Evolutionary conservation across 371 early-diverging fungal genomes (phyloP).

Genomic region (Mycotypha africana): DNA sequence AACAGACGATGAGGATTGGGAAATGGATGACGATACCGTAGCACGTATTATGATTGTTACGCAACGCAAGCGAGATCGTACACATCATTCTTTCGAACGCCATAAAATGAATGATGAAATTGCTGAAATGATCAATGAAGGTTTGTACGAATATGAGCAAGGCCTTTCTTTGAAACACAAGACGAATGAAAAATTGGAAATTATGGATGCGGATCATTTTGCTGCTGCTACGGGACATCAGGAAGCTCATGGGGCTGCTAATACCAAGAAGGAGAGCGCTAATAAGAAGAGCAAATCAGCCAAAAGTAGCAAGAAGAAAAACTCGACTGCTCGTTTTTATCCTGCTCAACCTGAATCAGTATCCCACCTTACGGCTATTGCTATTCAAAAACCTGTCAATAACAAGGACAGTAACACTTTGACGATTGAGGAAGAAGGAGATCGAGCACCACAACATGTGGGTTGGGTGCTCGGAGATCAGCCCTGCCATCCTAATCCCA

Average conservation of each 20-base stretch:
- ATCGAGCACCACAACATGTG: constrained; percentile 83
- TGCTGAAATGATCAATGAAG: constrained; percentile 92
- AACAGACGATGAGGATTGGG: constrained; percentile 57
- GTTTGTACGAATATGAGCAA: constrained; percentile 82
- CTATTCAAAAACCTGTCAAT: constrained; percentile 1
- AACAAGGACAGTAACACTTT: background rate
- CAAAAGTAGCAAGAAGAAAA: constrained; percentile 23
- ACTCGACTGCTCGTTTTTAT: constrained; percentile 57
- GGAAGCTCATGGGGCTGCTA: no score
- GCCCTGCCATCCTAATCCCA: constrained; percentile 40
- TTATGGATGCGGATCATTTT: constrained; percentile 62
- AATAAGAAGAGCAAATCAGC: background rate
- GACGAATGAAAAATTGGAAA: constrained; percentile 56
- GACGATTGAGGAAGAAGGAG: constrained; percentile 51
- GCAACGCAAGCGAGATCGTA: constrained; percentile 71
- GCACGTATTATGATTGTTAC: constrained; percentile 90
- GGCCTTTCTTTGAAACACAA: constrained; percentile 45
- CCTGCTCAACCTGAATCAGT: constrained; percentile 51
- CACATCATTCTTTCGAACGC: constrained; percentile 74
- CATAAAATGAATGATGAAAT: constrained; percentile 81
- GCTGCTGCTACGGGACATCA: constrained; percentile 28
- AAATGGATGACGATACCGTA: constrained; percentile 85
- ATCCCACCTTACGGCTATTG: constrained; percentile 29
- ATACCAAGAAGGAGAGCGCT: no score
- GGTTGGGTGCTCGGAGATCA: constrained; percentile 79